Base-by-base conservation (phyloP, 495 filamentous ascomycete species). In the Neurospora sp. region DNA sequence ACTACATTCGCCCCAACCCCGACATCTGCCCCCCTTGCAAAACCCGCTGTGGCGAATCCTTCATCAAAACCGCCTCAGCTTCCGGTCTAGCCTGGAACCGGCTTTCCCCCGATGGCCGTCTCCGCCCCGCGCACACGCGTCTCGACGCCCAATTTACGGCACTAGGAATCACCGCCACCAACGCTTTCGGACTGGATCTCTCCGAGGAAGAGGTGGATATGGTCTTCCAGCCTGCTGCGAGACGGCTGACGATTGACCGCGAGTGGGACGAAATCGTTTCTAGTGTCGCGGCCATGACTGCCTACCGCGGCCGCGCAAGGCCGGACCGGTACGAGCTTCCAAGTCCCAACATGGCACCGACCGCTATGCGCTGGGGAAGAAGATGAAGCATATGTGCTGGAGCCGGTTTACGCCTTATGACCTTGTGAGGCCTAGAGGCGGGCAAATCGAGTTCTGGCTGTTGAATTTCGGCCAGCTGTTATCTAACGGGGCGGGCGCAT, bases 121-220 rank as follows among this genome's bases (percentile, higher is more conserved):
- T 4, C 2, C 44, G 44, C n/a, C 44, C 44, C 1, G 9, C n/a
- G 1, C n/a, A 48, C 0, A 48, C 44, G 8, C n/a, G 0, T 22
- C 44, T 48, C 18, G n/a, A 48, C 44, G 44, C n/a, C 18, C 44
- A 11, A 11, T n/a, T 48, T 11, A 0, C n/a, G 3, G n/a, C 8
- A n/a, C 44, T 48, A 1, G 3, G 44, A 0, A 48, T 48, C 1
- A 20, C 44, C 0, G n/a, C 44, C n/a, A 0, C 0, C 1, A 48
- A 48, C 16, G 41, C 16, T n/a, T 48, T 20, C n/a, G 44, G 44
- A 0, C 18, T 46, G 18, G 5, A 46, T n/a, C 7, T 46, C 2
- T 46, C 18, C 42, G 18, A 46, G 8, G 7, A n/a, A 3, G 42
- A 46, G 8, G 18, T 46, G 0, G 8, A 46, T 5, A n/a, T 18